phyloP scores from a whole-genome alignment of 1,284 basidiomycete species.

The Ceratobasidium sp. region DNA sequence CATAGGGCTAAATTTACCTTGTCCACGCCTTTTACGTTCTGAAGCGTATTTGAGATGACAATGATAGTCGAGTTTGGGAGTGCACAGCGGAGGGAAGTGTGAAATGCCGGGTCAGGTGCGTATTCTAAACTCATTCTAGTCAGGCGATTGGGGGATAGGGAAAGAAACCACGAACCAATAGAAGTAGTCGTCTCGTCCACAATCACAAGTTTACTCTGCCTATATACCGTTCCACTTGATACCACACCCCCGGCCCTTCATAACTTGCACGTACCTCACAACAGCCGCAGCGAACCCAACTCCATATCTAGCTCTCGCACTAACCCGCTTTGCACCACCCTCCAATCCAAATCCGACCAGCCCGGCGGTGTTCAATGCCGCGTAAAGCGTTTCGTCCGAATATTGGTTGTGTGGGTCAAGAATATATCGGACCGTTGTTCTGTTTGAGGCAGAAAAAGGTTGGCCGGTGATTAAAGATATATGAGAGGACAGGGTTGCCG shows the following conservation, averaged over 20 bases:
- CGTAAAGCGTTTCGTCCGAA: neutral
- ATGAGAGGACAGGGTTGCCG: neutral
- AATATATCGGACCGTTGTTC: constrained; percentile 1
- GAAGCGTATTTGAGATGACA: neutral
- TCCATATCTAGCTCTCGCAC: neutral
- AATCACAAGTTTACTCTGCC: constrained; percentile 19
- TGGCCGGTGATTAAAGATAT: constrained; percentile 16
- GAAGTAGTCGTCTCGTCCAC: constrained; percentile 44
- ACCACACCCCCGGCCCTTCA: neutral
- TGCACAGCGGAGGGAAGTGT: neutral
- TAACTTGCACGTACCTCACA: constrained; percentile 4
- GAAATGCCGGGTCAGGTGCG: neutral
- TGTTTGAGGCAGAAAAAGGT: neutral
- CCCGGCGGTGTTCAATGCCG: constrained; percentile 3
- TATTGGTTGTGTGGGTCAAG: neutral
- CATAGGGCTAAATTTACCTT: neutral
- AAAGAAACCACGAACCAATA: constrained; percentile 18
- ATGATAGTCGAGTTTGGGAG: neutral
- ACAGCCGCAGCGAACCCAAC: constrained; percentile 36
- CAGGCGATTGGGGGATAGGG: no score
- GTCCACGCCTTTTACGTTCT: neutral
- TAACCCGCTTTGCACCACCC: neutral
- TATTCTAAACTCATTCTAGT: neutral
- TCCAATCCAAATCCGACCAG: neutral
- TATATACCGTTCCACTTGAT: neutral